Percentiles rank a stretch among this genome's conserved stretches.
Conservation (phyloP, 2,329 filamentous ascomycete genomes). For the Endothia cerciana region DNA sequence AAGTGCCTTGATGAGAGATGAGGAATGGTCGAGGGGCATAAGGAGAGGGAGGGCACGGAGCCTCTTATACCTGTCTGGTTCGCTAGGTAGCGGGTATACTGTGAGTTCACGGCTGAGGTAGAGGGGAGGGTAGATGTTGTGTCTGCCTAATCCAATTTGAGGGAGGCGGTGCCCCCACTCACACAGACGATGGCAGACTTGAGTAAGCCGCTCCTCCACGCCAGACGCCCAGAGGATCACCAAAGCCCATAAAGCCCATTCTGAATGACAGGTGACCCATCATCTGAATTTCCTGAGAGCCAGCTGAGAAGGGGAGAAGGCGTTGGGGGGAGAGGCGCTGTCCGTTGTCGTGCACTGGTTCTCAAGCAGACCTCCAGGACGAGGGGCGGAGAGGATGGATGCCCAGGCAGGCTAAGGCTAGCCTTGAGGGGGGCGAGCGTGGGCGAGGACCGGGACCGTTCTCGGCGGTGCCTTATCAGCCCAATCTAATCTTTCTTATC, state of each 20-base stretch:
- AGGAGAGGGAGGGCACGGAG: background rate
- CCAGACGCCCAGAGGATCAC: background rate
- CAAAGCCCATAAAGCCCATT: too few species aligned
- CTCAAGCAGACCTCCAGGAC: background rate
- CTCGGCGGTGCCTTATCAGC: background rate
- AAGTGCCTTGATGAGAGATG: background rate
- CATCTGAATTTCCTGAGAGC: background rate
- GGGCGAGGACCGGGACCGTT: background rate
- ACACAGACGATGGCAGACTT: too few species aligned
- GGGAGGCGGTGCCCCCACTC: background rate
- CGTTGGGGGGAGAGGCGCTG: too few species aligned
- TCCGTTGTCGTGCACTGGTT: background rate
- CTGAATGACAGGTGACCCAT: background rate
- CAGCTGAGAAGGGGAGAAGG: too few species aligned
- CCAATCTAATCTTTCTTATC: constrained; percentile 6
- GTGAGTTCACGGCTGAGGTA: background rate
- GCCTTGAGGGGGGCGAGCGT: too few species aligned
- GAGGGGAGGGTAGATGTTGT: background rate
- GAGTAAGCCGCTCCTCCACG: background rate
- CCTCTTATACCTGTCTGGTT: background rate
- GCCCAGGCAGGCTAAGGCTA: too few species aligned
- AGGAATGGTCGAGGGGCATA: background rate
- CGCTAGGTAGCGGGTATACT: background rate
- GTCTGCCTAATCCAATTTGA: background rate
- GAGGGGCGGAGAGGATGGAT: too few species aligned